Conservation (phyloP, 768 basidiomycete genomes). For the Cubamyces sp. region DNA sequence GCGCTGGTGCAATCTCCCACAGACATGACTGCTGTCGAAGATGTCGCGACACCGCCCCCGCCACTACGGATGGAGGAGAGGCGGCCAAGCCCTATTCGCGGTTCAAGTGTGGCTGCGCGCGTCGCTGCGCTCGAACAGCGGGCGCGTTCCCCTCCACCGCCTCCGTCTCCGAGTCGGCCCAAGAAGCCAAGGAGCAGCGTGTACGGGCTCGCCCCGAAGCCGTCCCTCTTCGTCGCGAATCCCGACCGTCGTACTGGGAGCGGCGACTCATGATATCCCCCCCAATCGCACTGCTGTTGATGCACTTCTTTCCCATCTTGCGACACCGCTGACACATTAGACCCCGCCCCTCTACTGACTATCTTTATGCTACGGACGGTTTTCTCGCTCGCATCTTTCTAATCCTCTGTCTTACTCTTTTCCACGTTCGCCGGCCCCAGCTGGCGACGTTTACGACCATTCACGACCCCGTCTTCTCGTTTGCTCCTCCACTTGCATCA, state of each 20-base stretch:
- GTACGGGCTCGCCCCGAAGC: slow-evolving; percentile 69
- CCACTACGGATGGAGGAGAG: background rate
- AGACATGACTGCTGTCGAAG: slow-evolving; percentile 8
- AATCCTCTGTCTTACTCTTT: slow-evolving; percentile 5
- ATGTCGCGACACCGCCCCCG: background rate
- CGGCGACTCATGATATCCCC: slow-evolving; percentile 24
- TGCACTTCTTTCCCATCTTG: background rate
- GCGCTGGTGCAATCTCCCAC: slow-evolving; percentile 24
- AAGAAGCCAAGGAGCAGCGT: slow-evolving; percentile 43
- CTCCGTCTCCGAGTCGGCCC: slow-evolving; percentile 46
- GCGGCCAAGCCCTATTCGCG: slow-evolving; percentile 26
- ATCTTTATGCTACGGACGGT: slow-evolving; percentile 19
- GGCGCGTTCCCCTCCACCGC: slow-evolving; percentile 34
- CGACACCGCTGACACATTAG: slow-evolving; percentile 12
- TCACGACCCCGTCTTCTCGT: slow-evolving; percentile 1
- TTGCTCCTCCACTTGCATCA: background rate
- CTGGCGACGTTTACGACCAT: slow-evolving; percentile 9
- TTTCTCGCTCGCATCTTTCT: slow-evolving; percentile 6
- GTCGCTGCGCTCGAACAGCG: slow-evolving; percentile 63
- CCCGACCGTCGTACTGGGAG: slow-evolving; percentile 48
- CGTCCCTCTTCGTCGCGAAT: slow-evolving; percentile 75
- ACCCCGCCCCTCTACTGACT: slow-evolving; percentile 7
- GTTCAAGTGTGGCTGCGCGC: slow-evolving; percentile 50
- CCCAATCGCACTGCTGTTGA: background rate
- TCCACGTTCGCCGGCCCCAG: background rate